Conservation (phyloP, 129 eudicot genomes). For the Flaveria brownii region DNA sequence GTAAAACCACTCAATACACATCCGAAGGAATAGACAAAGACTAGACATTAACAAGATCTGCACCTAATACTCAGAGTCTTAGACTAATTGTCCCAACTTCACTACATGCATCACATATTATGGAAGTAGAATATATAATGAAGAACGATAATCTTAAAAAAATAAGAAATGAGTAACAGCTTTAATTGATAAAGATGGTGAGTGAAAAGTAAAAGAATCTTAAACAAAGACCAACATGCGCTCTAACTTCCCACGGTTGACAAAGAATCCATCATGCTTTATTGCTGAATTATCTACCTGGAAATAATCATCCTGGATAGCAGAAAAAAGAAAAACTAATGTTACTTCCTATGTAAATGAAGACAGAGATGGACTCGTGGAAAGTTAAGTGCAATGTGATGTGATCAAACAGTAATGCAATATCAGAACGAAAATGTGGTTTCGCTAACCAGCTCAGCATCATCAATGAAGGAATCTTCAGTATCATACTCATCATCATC, state of each 20-base stretch:
- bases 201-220: slow-evolving; percentile 18
- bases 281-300: slow-evolving; percentile 96
- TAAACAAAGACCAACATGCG: slow-evolving; percentile 62
- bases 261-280: slow-evolving; percentile 97
- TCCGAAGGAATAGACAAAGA: background rate
- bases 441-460: slow-evolving; percentile 78
- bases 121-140: slow-evolving; percentile 19
- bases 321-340: slow-evolving; percentile 10
- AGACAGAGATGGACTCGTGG: background rate
- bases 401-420: background rate
- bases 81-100: slow-evolving; percentile 2
- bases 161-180: background rate
- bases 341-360: background rate
- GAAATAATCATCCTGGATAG: slow-evolving; percentile 91
- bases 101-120: slow-evolving; percentile 8
- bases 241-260: slow-evolving; percentile 93
- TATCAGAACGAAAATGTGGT: slow-evolving; percentile 8
- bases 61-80: background rate
- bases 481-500: slow-evolving; percentile 99
- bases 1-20: slow-evolving; percentile 10
- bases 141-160: slow-evolving; percentile 4
- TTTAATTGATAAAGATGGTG: background rate
- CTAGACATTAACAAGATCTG: slow-evolving; percentile 19
- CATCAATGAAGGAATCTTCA: slow-evolving; percentile 95
- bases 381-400: background rate